Percentiles rank a stretch among this genome's conserved stretches.
phyloP scores from a whole-genome alignment of 257 asterid genomes.

The Lycium ferocissimum region DNA sequence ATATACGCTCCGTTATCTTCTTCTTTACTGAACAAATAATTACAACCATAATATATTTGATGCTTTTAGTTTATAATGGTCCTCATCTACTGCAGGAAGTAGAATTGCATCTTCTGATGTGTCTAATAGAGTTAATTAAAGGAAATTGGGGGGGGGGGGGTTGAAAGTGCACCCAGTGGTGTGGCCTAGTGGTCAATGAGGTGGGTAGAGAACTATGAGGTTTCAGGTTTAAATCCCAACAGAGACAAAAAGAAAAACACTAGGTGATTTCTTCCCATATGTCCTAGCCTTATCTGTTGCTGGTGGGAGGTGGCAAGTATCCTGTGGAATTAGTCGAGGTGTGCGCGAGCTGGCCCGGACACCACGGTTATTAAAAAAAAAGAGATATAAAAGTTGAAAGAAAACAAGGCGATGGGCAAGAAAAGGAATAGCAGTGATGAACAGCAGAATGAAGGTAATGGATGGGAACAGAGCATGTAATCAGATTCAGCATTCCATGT shows the following conservation, averaged over 20 bases:
- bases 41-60: not conserved
- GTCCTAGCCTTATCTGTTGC: too few relatives aligned
- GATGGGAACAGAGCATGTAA: not conserved
- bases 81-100: not conserved
- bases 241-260: too few relatives aligned
- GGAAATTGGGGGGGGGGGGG: not conserved
- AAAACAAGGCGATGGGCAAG: not conserved
- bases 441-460: conserved; percentile 9
- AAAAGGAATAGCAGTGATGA: not conserved
- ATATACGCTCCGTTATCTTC: not conserved
- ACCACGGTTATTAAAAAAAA: too few relatives aligned
- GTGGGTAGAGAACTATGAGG: too few relatives aligned
- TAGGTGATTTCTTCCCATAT: too few relatives aligned
- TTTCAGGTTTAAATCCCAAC: too few relatives aligned
- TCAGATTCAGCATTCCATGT: not conserved
- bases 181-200: too few relatives aligned
- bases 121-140: not conserved
- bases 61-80: not conserved
- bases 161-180: too few relatives aligned
- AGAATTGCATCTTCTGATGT: not conserved
- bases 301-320: too few relatives aligned
- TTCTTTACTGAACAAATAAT: not conserved
- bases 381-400: not conserved
- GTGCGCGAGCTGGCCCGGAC: too few relatives aligned
- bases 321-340: too few relatives aligned